phyloP scores from a whole-genome alignment of 2,329 filamentous ascomycete species.

The Bipolaris bicolor region DNA sequence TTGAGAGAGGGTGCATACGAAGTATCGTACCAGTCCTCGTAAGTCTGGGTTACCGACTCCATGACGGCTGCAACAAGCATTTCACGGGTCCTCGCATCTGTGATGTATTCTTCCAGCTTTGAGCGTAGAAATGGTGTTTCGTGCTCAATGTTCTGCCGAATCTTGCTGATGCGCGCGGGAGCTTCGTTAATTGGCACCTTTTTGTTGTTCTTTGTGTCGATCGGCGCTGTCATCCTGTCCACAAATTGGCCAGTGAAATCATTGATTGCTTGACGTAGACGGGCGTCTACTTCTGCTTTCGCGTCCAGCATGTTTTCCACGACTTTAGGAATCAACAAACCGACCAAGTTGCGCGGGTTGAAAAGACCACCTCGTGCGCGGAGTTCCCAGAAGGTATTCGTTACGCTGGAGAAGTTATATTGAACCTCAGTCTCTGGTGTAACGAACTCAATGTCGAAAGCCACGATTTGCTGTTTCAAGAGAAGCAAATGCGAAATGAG shows the following conservation, averaged over 20 bases:
- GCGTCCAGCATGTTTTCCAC: constrained; percentile 75
- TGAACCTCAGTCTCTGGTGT: constrained; percentile 64
- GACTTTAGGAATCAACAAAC: constrained; percentile 67
- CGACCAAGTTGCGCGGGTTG: constrained; percentile 67
- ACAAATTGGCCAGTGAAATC: constrained; percentile 68
- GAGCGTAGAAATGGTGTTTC: constrained; percentile 62
- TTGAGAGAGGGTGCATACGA: constrained; percentile 46
- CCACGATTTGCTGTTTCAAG: constrained; percentile 93
- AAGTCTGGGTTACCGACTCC: constrained; percentile 66
- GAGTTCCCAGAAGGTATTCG: constrained; percentile 71
- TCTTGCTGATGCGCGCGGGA: constrained; percentile 48
- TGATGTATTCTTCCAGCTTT: constrained; percentile 67
- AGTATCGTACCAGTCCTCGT: constrained; percentile 68
- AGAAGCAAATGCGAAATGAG: constrained; percentile 93
- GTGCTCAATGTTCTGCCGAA: constrained; percentile 62
- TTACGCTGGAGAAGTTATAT: constrained; percentile 70
- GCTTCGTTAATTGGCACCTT: constrained; percentile 35
- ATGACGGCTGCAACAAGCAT: constrained; percentile 70
- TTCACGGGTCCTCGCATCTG: constrained; percentile 68
- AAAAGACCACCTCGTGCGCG: constrained; percentile 69
- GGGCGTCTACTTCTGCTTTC: constrained; percentile 70
- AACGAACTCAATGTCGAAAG: constrained; percentile 87
- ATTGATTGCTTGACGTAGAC: constrained; percentile 67
- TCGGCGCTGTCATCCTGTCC: constrained; percentile 60
- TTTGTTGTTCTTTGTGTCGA: constrained; percentile 40